These are phyloP conservation scores for Chaetomiaceae sp. DNA, from an alignment of 2,329 filamentous ascomycete genomes.

Conservation along the genomic window DNA sequence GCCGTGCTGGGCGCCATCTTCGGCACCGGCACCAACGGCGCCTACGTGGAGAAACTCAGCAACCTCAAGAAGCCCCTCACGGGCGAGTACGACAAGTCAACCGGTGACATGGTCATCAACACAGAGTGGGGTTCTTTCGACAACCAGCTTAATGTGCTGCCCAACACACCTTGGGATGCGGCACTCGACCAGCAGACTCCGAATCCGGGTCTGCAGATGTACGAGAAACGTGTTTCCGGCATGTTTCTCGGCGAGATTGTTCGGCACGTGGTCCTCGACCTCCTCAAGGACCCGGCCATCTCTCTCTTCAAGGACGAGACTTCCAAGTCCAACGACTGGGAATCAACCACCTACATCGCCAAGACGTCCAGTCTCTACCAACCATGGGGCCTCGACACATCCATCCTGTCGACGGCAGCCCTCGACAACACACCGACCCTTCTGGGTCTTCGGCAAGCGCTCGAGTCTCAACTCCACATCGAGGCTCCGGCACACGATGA, in stretches of 20 bases:
- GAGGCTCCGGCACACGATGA: constrained; percentile 74
- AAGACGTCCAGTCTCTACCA: constrained; percentile 62
- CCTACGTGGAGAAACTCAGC: constrained; percentile 86
- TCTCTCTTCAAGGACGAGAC: constrained; percentile 72
- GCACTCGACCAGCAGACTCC: constrained; percentile 72
- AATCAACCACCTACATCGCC: constrained; percentile 63
- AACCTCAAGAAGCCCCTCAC: constrained; percentile 74
- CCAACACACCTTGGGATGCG: constrained; percentile 75
- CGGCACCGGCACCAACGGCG: constrained; percentile 93
- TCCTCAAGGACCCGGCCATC: constrained; percentile 61
- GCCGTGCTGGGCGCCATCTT: constrained; percentile 96
- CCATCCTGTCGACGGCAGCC: constrained; percentile 80
- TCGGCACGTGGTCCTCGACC: constrained; percentile 65
- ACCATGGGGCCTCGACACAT: constrained; percentile 86
- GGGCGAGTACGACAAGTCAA: constrained; percentile 68
- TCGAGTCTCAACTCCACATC: constrained; percentile 71
- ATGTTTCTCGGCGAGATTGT: constrained; percentile 98
- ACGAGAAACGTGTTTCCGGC: constrained; percentile 95
- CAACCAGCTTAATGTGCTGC: constrained; percentile 82
- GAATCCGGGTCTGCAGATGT: constrained; percentile 96
- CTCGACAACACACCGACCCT: constrained; percentile 70
- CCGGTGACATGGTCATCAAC: constrained; percentile 95
- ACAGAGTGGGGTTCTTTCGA: constrained; percentile 99
- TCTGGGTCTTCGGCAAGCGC: constrained; percentile 65
- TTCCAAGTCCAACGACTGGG: constrained; percentile 63